phyloP scores from a whole-genome alignment of 1,284 basidiomycete species.

The Trichosporon ovoides region DNA sequence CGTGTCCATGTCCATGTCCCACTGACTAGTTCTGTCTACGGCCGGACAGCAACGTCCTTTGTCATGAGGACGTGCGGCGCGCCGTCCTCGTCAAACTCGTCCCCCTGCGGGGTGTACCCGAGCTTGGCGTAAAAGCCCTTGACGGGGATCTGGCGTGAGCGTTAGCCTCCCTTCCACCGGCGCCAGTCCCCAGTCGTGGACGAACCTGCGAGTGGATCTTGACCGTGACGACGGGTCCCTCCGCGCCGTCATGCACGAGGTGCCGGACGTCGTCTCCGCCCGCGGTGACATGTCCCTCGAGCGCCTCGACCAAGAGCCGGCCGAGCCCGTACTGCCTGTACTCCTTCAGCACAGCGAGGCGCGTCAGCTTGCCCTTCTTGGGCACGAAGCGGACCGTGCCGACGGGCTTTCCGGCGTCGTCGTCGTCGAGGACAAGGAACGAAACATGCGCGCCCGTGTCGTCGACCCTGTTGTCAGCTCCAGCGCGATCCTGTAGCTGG shows the following conservation, averaged over 20 bases:
- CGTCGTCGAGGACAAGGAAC: slow-evolving; percentile 7
- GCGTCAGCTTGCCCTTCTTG: slow-evolving; percentile 36
- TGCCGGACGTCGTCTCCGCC: slow-evolving; percentile 7
- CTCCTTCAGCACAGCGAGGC: slow-evolving; percentile 37
- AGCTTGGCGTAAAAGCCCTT: slow-evolving; percentile 54
- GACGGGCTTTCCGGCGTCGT: slow-evolving; percentile 27
- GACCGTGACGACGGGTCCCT: slow-evolving; percentile 23
- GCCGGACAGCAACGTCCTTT: slow-evolving; percentile 14
- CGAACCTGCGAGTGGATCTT: slow-evolving; percentile 41
- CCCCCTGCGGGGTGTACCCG: slow-evolving; percentile 52
- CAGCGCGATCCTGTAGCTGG: no score
- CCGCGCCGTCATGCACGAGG: slow-evolving; percentile 17
- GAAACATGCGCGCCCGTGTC: slow-evolving; percentile 10
- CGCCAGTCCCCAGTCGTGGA: not conserved
- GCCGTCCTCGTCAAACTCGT: slow-evolving; percentile 64
- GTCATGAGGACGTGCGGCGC: slow-evolving; percentile 23
- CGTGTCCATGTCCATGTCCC: no score
- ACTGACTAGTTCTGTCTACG: not conserved
- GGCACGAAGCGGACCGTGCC: slow-evolving; percentile 44
- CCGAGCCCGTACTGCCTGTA: slow-evolving; percentile 43
- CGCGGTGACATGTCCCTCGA: slow-evolving; percentile 26
- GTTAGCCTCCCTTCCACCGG: not conserved
- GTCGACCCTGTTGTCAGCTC: slow-evolving; percentile 14
- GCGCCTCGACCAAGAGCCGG: slow-evolving; percentile 27
- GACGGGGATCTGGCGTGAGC: slow-evolving; percentile 34